phyloP scores from a whole-genome alignment of 2,329 filamentous ascomycete species.

The Bisporella sp. region DNA sequence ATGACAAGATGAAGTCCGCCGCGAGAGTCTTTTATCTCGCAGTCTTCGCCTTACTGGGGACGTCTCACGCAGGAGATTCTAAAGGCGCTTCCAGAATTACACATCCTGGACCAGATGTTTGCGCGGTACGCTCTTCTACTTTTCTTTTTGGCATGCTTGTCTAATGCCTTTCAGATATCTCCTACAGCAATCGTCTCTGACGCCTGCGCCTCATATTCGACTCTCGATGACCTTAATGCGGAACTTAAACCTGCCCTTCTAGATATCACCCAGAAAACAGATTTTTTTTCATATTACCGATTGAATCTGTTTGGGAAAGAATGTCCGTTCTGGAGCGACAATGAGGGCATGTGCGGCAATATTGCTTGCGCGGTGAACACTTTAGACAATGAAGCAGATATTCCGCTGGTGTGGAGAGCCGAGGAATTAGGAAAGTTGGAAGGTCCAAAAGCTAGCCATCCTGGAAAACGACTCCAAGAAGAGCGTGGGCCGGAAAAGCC shows the following conservation, averaged over 20 bases:
- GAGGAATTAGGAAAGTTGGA: constrained; percentile 88
- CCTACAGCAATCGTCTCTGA: constrained; percentile 86
- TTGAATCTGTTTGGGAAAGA: constrained; percentile 90
- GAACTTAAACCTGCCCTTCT: constrained; percentile 70
- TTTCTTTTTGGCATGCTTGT: constrained; percentile 21
- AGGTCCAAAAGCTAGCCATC: constrained; percentile 85
- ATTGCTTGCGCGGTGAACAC: constrained; percentile 95
- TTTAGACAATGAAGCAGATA: constrained; percentile 89
- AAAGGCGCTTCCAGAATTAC: constrained; percentile 30
- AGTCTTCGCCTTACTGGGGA: constrained; percentile 49
- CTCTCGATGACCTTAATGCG: constrained; percentile 77
- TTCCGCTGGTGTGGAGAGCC: constrained; percentile 84
- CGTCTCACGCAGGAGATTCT: constrained; percentile 34
- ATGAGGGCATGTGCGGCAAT: constrained; percentile 91
- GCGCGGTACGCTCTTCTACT: constrained; percentile 29
- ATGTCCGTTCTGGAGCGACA: constrained; percentile 95
- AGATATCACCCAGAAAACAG: constrained; percentile 77
- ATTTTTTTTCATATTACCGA: constrained; percentile 98
- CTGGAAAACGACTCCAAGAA: constrained; percentile 64
- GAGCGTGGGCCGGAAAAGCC: constrained; percentile 64
- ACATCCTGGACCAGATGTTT: constrained; percentile 30
- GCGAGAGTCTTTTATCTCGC: constrained; percentile 53
- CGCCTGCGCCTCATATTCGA: constrained; percentile 88
- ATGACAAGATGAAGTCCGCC: constrained; percentile 41
- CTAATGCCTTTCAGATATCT: constrained; percentile 59